Evolutionary conservation across 306 rosid genomes (phyloP).

Genomic region (Lathyrus aphaca): DNA sequence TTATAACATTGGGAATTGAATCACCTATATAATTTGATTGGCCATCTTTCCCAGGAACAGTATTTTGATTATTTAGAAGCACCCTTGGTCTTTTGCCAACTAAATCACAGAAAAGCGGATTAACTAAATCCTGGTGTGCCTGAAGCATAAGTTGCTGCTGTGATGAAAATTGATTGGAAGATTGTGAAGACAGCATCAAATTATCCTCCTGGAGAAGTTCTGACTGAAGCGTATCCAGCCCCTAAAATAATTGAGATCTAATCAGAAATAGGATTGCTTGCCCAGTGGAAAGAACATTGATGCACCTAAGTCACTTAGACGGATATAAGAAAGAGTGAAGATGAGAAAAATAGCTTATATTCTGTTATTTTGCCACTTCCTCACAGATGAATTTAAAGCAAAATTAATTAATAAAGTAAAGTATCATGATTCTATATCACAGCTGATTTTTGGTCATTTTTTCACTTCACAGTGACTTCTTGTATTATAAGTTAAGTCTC

Average conservation of each 20-base stretch:
- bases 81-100: slow-evolving; percentile 48
- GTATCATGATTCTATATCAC: neutral
- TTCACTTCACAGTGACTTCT: slow-evolving; percentile 11
- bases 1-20: slow-evolving; percentile 46
- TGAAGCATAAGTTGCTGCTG: slow-evolving; percentile 63
- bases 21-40: slow-evolving; percentile 46
- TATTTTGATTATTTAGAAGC: slow-evolving; percentile 51
- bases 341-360: slow-evolving; percentile 15
- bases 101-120: slow-evolving; percentile 51
- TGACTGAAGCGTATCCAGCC: slow-evolving; percentile 54
- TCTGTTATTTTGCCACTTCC: slow-evolving; percentile 16
- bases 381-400: slow-evolving; percentile 9
- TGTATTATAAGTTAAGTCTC: neutral
- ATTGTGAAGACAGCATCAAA: slow-evolving; percentile 57
- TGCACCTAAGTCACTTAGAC: slow-evolving; percentile 18
- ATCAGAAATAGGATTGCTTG: slow-evolving; percentile 28
- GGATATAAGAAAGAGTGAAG: slow-evolving; percentile 12
- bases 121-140: slow-evolving; percentile 53
- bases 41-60: slow-evolving; percentile 52
- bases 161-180: slow-evolving; percentile 53
- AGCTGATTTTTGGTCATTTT: slow-evolving; percentile 13
- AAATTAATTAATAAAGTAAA: slow-evolving; percentile 5
- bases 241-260: slow-evolving; percentile 51
- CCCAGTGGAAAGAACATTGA: slow-evolving; percentile 29
- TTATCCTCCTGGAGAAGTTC: slow-evolving; percentile 54